Percentiles rank a stretch among this genome's conserved stretches.
Evolutionary conservation across 2,329 filamentous ascomycete species (phyloP).

Genomic region (Penicillium frequentans): DNA sequence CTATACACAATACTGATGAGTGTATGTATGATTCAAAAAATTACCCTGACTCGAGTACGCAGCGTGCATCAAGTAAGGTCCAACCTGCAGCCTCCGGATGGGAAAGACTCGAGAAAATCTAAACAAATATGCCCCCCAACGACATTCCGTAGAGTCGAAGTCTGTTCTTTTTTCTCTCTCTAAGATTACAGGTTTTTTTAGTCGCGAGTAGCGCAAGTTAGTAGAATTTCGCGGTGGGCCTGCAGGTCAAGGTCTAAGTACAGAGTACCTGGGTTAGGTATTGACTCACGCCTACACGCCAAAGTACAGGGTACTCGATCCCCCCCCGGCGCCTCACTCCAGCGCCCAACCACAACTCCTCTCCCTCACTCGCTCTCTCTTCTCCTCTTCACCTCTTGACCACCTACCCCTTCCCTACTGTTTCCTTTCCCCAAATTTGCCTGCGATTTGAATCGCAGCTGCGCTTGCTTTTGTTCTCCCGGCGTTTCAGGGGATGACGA

Average conservation of each 20-base stretch:
- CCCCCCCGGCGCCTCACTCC: constrained; percentile 8
- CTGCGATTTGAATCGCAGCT: constrained; percentile 12
- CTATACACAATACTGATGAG: background rate
- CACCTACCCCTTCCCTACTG: constrained; percentile 5
- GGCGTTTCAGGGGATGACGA: constrained; percentile 21
- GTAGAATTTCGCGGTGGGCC: constrained; percentile 1
- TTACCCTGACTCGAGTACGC: constrained; percentile 2
- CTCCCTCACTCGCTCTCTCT: constrained; percentile 10
- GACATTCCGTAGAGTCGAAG: constrained; percentile 3
- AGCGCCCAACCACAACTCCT: constrained; percentile 9
- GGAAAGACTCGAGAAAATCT: constrained; percentile 23
- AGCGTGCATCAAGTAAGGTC: constrained; percentile 23
- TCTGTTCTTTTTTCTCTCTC: background rate
- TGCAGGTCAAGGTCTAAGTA: constrained; percentile 1
- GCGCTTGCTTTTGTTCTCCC: constrained; percentile 19
- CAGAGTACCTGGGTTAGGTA: constrained; percentile 10
- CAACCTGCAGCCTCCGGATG: constrained; percentile 11
- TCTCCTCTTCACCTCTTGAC: constrained; percentile 12
- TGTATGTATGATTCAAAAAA: background rate
- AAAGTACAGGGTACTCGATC: constrained; percentile 14
- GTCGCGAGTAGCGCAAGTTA: constrained; percentile 15
- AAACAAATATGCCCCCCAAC: constrained; percentile 14
- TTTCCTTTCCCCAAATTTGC: constrained; percentile 12
- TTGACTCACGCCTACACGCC: background rate
- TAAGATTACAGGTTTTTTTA: constrained; percentile 1